Evolutionary conservation across 2,329 filamentous ascomycete species (phyloP).

Genomic region (Fusarium subglutinans): DNA sequence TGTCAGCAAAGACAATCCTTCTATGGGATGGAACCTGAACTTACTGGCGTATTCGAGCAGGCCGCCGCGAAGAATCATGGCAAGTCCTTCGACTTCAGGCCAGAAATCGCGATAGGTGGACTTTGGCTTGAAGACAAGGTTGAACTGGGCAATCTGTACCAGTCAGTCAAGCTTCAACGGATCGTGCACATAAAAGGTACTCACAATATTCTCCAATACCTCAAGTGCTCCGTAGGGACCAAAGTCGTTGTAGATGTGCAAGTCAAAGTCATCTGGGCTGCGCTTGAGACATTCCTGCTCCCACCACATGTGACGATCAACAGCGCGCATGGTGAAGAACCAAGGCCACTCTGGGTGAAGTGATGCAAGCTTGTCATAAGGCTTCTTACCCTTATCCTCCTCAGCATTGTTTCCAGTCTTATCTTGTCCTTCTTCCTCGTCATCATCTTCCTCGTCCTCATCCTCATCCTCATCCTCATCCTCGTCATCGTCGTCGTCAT

Average conservation of each 20-base stretch:
- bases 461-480: not conserved
- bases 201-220: conserved; percentile 51
- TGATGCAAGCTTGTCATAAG: conserved; percentile 27
- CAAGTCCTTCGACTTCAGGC: conserved; percentile 38
- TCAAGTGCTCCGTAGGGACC: conserved; percentile 52
- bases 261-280: conserved; percentile 51
- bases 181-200: not conserved
- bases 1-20: not conserved
- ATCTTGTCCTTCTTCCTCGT: not conserved
- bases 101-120: conserved; percentile 30
- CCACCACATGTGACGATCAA: conserved; percentile 33
- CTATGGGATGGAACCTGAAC: not conserved
- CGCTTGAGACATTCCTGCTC: conserved; percentile 28
- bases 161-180: not conserved
- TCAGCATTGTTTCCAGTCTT: not conserved
- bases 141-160: conserved; percentile 48
- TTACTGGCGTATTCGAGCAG: conserved; percentile 15
- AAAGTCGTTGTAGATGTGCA: conserved; percentile 57
- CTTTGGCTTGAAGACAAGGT: conserved; percentile 14
- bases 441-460: not conserved
- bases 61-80: conserved; percentile 11
- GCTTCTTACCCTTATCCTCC: not conserved
- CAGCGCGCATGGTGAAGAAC: conserved; percentile 26
- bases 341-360: conserved; percentile 30
- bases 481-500: not conserved